Percentiles rank a stretch among this genome's conserved stretches.
Evolutionary conservation across 306 rosid species (phyloP).

Genomic region (Nissolia schottii): DNA sequence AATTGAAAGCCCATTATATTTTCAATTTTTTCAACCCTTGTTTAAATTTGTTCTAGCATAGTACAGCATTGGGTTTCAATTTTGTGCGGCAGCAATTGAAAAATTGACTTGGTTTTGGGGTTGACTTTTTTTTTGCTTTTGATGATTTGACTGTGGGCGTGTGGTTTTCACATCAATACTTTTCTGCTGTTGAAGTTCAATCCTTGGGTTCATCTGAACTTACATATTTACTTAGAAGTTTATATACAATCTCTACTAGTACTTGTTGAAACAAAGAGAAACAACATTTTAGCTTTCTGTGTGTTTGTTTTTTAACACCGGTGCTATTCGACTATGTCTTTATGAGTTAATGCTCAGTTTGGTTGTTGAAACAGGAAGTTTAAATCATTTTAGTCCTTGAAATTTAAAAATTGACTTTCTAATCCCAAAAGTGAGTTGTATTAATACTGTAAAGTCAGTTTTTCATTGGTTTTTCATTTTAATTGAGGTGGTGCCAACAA

Average conservation of each 20-base stretch:
- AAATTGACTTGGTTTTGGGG: neutral
- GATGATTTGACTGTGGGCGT: constrained; percentile 17
- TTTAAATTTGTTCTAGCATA: neutral
- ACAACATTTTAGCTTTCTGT: neutral
- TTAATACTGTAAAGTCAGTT: too few species aligned
- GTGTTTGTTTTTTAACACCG: neutral
- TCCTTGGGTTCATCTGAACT: constrained; percentile 4
- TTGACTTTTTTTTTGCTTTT: neutral
- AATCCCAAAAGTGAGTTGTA: too few species aligned
- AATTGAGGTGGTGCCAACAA: too few species aligned
- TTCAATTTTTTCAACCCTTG: too few species aligned
- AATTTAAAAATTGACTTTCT: too few species aligned
- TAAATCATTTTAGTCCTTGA: too few species aligned
- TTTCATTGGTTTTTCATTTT: too few species aligned
- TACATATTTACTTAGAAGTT: neutral
- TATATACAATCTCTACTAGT: neutral
- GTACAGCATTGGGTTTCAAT: neutral
- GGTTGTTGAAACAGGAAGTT: too few species aligned
- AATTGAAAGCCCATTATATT: neutral
- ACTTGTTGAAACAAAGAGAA: neutral
- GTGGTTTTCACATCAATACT: neutral
- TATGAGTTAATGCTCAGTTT: too few species aligned
- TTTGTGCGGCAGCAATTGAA: neutral
- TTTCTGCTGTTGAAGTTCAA: neutral
- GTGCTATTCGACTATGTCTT: neutral